Conservation (phyloP, 2,329 filamentous ascomycete genomes). For the Metarhizium robertsii region DNA sequence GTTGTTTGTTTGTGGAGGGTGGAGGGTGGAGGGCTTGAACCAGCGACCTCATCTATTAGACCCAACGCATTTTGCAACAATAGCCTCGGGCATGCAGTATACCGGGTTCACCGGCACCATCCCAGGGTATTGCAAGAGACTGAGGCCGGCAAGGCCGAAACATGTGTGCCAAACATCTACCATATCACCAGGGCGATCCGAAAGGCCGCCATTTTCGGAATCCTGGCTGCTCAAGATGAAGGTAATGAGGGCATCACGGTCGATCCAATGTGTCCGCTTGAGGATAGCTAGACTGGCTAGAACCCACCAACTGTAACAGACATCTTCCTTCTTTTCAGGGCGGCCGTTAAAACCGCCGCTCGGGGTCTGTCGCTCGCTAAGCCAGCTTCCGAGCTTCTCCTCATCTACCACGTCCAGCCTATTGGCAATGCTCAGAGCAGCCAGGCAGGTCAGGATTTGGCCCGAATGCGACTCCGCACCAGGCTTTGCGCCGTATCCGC, state of each 20-base stretch:
- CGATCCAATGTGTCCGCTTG: slow-evolving; percentile 83
- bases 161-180: slow-evolving; percentile 95
- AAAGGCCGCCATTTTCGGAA: slow-evolving; percentile 70
- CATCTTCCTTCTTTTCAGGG: slow-evolving; percentile 91
- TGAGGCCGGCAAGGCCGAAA: slow-evolving; percentile 83
- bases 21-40: background rate
- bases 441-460: slow-evolving; percentile 92
- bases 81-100: slow-evolving; percentile 71
- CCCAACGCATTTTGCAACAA: slow-evolving; percentile 50
- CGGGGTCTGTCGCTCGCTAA: slow-evolving; percentile 84
- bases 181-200: slow-evolving; percentile 86
- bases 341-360: slow-evolving; percentile 87
- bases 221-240: slow-evolving; percentile 93
- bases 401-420: slow-evolving; percentile 73
- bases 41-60: background rate
- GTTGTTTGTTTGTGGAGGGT: background rate
- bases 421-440: slow-evolving; percentile 73
- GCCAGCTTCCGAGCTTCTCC: slow-evolving; percentile 77
- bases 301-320: slow-evolving; percentile 99
- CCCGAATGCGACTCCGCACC: slow-evolving; percentile 92
- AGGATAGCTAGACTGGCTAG: slow-evolving; percentile 87
- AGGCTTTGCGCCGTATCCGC: slow-evolving; percentile 81
- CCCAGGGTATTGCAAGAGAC: slow-evolving; percentile 68
- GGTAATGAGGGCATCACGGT: slow-evolving; percentile 62
- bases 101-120: slow-evolving; percentile 76